Conservation (phyloP, 2,329 filamentous ascomycete species). For the Sporothrix humicola region DNA sequence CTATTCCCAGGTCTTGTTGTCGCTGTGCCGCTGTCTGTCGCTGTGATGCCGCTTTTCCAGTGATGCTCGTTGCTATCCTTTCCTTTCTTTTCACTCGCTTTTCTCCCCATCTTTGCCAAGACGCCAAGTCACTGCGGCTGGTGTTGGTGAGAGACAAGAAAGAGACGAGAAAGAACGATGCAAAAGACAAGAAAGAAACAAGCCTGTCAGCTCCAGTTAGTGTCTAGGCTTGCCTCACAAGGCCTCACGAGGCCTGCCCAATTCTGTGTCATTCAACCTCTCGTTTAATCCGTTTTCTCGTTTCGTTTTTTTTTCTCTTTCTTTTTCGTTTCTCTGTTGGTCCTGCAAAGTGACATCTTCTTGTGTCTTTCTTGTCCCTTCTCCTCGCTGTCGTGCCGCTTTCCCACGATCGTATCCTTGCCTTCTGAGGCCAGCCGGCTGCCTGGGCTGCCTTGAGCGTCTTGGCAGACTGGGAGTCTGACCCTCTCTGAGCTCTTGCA, state of each 20-base stretch:
- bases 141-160: background rate
- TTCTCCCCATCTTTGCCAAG: slow-evolving; percentile 6
- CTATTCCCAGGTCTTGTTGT: background rate
- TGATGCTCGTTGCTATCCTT: background rate
- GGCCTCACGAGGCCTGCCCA: background rate
- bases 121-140: slow-evolving; percentile 10
- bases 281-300: background rate
- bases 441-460: slow-evolving; percentile 15
- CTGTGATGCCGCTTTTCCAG: background rate
- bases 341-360: background rate
- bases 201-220: background rate
- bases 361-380: background rate
- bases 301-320: background rate
- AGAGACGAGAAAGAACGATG: no score
- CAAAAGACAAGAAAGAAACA: background rate
- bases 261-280: background rate
- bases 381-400: background rate
- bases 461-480: background rate
- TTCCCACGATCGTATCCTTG: background rate
- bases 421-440: background rate
- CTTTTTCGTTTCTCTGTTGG: background rate
- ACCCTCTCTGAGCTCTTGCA: no score
- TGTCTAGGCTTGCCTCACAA: no score
- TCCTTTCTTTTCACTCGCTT: background rate
- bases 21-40: no score